phyloP scores from a whole-genome alignment of 2,329 filamentous ascomycete genomes.

The Trichoderma oligosporum region DNA sequence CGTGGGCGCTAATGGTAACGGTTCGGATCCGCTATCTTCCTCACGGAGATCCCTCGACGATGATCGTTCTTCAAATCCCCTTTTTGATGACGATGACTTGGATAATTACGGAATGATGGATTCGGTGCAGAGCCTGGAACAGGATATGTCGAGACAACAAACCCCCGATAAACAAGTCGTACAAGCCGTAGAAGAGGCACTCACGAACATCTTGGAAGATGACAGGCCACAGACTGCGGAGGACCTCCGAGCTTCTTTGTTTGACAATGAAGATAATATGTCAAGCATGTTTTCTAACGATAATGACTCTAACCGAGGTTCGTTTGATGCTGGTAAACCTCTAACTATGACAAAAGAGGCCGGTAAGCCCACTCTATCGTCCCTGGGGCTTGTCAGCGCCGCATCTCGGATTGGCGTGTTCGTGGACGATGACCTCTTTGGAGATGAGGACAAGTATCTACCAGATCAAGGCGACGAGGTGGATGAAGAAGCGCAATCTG shows the following conservation, averaged over 20 bases:
- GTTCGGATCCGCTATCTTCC: slow-evolving; percentile 39
- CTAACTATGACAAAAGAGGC: slow-evolving; percentile 40
- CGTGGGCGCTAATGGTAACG: slow-evolving; percentile 37
- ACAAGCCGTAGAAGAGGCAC: slow-evolving; percentile 84
- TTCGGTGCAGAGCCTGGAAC: slow-evolving; percentile 76
- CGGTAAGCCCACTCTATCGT: slow-evolving; percentile 82
- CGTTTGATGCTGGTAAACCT: slow-evolving; percentile 51
- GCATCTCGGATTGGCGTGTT: slow-evolving; percentile 90
- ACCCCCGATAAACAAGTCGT: slow-evolving; percentile 75
- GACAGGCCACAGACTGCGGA: slow-evolving; percentile 61
- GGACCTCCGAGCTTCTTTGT: slow-evolving; percentile 63
- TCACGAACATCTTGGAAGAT: slow-evolving; percentile 89
- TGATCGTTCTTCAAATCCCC: slow-evolving; percentile 35
- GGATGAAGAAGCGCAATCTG: slow-evolving; percentile 52
- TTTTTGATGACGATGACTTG: slow-evolving; percentile 80
- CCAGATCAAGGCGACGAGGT: slow-evolving; percentile 81
- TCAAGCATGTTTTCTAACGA: slow-evolving; percentile 53
- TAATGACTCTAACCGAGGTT: slow-evolving; percentile 59
- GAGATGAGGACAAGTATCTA: slow-evolving; percentile 78
- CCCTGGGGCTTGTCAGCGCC: slow-evolving; percentile 82
- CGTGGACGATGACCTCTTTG: slow-evolving; percentile 87
- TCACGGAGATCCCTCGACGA: slow-evolving; percentile 70
- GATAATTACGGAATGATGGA: slow-evolving; percentile 67
- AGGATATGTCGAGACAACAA: slow-evolving; percentile 53
- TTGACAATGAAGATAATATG: slow-evolving; percentile 41